Evolutionary conservation across 805 yeast genomes (phyloP).

Genomic region (Candida vartiovaarae): DNA sequence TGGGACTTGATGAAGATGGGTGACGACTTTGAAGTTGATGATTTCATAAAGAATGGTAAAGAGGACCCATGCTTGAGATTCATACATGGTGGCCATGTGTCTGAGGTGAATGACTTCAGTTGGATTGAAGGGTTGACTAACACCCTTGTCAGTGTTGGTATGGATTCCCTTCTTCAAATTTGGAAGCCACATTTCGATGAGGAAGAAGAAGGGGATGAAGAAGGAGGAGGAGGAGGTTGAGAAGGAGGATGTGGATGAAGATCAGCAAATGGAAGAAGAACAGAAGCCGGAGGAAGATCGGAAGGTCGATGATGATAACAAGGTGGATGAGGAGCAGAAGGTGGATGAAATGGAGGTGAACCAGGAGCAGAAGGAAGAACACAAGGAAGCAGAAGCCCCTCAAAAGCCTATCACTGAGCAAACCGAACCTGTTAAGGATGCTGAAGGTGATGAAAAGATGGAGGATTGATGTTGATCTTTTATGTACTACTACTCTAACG

Average conservation of each 20-base stretch:
- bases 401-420: not conserved
- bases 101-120: slow-evolving; percentile 55
- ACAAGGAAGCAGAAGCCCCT: not conserved
- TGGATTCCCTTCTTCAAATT: slow-evolving; percentile 67
- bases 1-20: slow-evolving; percentile 68
- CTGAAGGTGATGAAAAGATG: slow-evolving; percentile 2
- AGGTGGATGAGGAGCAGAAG: slow-evolving; percentile 1
- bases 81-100: slow-evolving; percentile 85
- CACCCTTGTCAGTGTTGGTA: slow-evolving; percentile 62
- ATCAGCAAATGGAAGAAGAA: slow-evolving; percentile 9
- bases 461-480: not conserved
- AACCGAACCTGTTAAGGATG: not conserved
- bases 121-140: slow-evolving; percentile 58
- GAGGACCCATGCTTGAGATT: slow-evolving; percentile 74
- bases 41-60: slow-evolving; percentile 46
- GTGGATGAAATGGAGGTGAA: not conserved
- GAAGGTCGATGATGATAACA: not conserved
- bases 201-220: slow-evolving; percentile 36
- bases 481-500: not conserved
- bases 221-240: slow-evolving; percentile 22
- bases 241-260: slow-evolving; percentile 8
- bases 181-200: slow-evolving; percentile 46
- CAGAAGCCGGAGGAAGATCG: not conserved
- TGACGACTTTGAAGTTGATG: slow-evolving; percentile 47
- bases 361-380: not conserved